Percentiles rank a stretch among this genome's conserved stretches.
These are phyloP conservation scores for Pseudognaphalium luteoalbum DNA, from an alignment of 129 eudicot species.

Conservation along the genomic window DNA sequence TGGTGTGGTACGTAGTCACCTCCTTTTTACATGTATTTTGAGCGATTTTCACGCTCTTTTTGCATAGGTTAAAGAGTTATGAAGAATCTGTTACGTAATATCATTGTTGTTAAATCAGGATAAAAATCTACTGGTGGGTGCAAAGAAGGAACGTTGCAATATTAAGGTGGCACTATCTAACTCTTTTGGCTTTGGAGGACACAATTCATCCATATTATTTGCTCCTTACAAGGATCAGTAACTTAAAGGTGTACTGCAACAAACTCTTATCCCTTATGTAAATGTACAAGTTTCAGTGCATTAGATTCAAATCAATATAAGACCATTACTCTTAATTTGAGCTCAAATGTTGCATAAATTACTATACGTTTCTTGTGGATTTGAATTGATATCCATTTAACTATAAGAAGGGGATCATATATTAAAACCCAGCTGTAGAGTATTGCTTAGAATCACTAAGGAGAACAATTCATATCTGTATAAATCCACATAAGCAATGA, in stretches of 20 bases:
- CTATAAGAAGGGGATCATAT: neutral
- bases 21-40: neutral
- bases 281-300: slow-evolving; percentile 24
- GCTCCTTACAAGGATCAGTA: slow-evolving; percentile 55
- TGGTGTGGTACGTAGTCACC: slow-evolving; percentile 57
- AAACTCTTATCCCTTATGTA: slow-evolving; percentile 8
- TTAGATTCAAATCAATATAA: neutral
- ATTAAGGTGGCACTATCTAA: slow-evolving; percentile 71
- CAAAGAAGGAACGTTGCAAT: slow-evolving; percentile 51
- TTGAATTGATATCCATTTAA: slow-evolving; percentile 6
- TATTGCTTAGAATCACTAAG: neutral
- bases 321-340: slow-evolving; percentile 13
- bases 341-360: neutral
- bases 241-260: neutral
- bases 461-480: neutral
- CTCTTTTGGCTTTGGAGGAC: slow-evolving; percentile 84
- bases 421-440: neutral
- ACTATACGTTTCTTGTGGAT: slow-evolving; percentile 3
- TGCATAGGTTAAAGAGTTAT: neutral
- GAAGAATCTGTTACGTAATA: neutral
- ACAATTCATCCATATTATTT: slow-evolving; percentile 69
- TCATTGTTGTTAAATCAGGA: slow-evolving; percentile 40
- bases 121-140: slow-evolving; percentile 57
- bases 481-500: neutral
- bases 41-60: neutral